Conservation (phyloP, 768 basidiomycete species). For the Agrocybe praecox region DNA sequence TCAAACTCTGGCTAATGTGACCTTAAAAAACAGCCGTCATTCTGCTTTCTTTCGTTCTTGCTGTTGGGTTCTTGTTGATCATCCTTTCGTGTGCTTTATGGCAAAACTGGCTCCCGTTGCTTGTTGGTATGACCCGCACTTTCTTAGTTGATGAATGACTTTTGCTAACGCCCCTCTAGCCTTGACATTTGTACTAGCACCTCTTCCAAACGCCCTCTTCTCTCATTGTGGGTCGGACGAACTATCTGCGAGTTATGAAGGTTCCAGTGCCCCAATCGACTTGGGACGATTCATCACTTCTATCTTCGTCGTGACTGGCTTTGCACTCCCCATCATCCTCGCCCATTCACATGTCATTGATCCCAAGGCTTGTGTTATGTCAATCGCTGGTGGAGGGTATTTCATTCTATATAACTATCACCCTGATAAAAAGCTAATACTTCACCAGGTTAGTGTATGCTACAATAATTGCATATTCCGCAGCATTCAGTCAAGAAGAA, state of each 20-base stretch:
- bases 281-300: conserved; percentile 95
- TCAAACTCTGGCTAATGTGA: background rate
- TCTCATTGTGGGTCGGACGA: conserved; percentile 93
- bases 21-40: conserved; percentile 72
- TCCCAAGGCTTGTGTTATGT: conserved; percentile 88
- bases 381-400: conserved; percentile 89
- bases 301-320: conserved; percentile 88
- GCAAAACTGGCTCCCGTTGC: conserved; percentile 94
- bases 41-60: conserved; percentile 94
- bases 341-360: conserved; percentile 90
- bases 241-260: conserved; percentile 76
- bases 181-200: conserved; percentile 92
- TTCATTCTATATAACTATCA: conserved; percentile 28
- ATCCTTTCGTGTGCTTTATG: conserved; percentile 97
- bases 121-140: conserved; percentile 76
- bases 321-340: conserved; percentile 89
- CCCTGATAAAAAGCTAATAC: conserved; percentile 4
- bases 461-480: conserved; percentile 87
- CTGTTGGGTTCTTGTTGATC: conserved; percentile 95
- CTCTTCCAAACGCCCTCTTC: conserved; percentile 93
- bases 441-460: conserved; percentile 75
- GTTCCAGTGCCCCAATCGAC: conserved; percentile 75
- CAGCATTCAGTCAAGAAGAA: conserved; percentile 78
- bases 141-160: background rate
- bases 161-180: conserved; percentile 49